Evolutionary conservation across 1,139 yeast genomes (phyloP).

Genomic region (Lodderomyces beijingensis): DNA sequence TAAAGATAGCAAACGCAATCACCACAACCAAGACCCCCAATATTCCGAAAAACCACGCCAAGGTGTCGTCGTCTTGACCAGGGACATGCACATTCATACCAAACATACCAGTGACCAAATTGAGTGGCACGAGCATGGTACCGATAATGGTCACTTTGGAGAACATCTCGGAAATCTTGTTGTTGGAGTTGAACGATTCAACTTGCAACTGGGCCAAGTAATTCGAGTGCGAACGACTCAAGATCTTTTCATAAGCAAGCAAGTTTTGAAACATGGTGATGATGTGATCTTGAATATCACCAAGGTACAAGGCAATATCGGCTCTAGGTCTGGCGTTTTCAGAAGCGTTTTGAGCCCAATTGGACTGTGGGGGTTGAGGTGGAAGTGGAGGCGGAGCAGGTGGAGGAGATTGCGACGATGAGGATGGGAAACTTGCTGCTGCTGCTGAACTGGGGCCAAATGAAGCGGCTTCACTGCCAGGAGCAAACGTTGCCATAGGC

Average conservation of each 20-base stretch:
- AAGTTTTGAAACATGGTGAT: conserved; percentile 93
- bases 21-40: conserved; percentile 34
- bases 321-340: conserved; percentile 64
- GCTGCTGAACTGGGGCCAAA: no score
- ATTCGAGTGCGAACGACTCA: conserved; percentile 86
- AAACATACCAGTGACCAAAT: conserved; percentile 84
- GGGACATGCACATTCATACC: conserved; percentile 96
- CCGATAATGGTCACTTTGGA: conserved; percentile 89
- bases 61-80: conserved; percentile 44
- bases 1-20: conserved; percentile 22
- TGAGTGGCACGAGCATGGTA: conserved; percentile 86
- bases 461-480: background rate
- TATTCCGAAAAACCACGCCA: conserved; percentile 35
- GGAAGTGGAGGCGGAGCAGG: conserved; percentile 3
- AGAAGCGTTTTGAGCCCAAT: conserved; percentile 11
- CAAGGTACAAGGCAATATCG: conserved; percentile 81
- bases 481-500: background rate
- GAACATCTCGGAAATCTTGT: conserved; percentile 78
- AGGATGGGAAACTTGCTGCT: background rate
- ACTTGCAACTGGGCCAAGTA: conserved; percentile 93
- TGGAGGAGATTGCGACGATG: background rate
- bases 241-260: conserved; percentile 85
- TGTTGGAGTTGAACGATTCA: conserved; percentile 81
- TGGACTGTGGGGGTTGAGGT: conserved; percentile 4
- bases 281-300: conserved; percentile 97